phyloP scores from a whole-genome alignment of 345 rosid species.

The Populus alba region DNA sequence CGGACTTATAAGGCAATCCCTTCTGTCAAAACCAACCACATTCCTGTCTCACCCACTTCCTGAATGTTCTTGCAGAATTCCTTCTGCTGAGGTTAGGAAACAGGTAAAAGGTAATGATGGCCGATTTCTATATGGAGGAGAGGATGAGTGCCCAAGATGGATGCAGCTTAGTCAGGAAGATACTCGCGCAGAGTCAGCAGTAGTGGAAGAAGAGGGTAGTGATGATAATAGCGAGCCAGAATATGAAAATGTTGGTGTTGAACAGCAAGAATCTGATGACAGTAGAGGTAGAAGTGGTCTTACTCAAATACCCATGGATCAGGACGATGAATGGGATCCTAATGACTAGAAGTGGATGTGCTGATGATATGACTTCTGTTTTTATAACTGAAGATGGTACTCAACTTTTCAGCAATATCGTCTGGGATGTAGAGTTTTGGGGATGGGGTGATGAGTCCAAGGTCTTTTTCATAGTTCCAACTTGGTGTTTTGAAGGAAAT shows the following conservation, averaged over 20 bases:
- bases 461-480: slow-evolving; percentile 30
- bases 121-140: slow-evolving; percentile 60
- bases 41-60: slow-evolving; percentile 93
- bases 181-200: slow-evolving; percentile 29
- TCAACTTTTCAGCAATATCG: slow-evolving; percentile 28
- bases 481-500: slow-evolving; percentile 32
- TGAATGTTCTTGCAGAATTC: slow-evolving; percentile 89
- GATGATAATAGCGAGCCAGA: slow-evolving; percentile 55
- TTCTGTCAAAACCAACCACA: slow-evolving; percentile 55
- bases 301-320: slow-evolving; percentile 46
- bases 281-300: slow-evolving; percentile 38
- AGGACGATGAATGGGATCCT: slow-evolving; percentile 95
- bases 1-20: slow-evolving; percentile 71
- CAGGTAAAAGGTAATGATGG: slow-evolving; percentile 40
- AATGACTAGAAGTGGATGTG: slow-evolving; percentile 56
- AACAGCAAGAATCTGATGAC: slow-evolving; percentile 56
- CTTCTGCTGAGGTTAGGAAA: slow-evolving; percentile 35
- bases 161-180: slow-evolving; percentile 43
- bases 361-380: slow-evolving; percentile 7
- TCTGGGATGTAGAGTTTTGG: slow-evolving; percentile 30
- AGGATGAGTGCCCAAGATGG: slow-evolving; percentile 92
- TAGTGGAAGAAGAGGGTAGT: slow-evolving; percentile 35
- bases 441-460: slow-evolving; percentile 15
- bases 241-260: slow-evolving; percentile 49
- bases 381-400: slow-evolving; percentile 18